phyloP scores from a whole-genome alignment of 345 rosid species.

The Aurinia saxatilis region DNA sequence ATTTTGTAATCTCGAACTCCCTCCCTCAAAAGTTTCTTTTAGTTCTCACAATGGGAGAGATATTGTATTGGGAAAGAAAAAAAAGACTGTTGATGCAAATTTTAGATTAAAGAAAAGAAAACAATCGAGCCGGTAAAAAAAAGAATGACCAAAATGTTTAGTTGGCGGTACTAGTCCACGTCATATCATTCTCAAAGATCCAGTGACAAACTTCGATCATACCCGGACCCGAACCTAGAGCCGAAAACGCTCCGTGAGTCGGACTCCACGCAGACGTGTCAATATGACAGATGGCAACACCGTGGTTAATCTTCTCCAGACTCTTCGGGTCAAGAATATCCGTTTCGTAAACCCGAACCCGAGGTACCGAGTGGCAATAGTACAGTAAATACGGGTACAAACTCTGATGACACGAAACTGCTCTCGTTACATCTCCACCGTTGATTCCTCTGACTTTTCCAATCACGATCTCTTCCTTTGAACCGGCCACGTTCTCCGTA shows the following conservation, averaged over 20 bases:
- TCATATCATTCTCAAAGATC: slow-evolving; percentile 88
- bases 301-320: slow-evolving; percentile 52
- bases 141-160: background rate
- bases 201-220: slow-evolving; percentile 82
- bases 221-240: slow-evolving; percentile 74
- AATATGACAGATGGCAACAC: slow-evolving; percentile 78
- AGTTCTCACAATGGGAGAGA: too few species aligned
- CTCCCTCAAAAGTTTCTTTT: too few species aligned
- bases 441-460: slow-evolving; percentile 56
- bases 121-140: background rate
- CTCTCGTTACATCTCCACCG: slow-evolving; percentile 59
- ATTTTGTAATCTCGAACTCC: too few species aligned
- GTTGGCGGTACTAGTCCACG: slow-evolving; percentile 46
- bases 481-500: slow-evolving; percentile 51
- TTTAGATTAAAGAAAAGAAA: background rate
- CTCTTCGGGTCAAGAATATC: slow-evolving; percentile 51
- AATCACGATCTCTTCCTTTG: slow-evolving; percentile 43
- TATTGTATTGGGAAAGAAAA: background rate
- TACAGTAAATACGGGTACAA: slow-evolving; percentile 72
- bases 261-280: slow-evolving; percentile 83
- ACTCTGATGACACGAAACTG: slow-evolving; percentile 89
- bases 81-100: background rate
- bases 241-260: slow-evolving; percentile 66
- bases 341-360: slow-evolving; percentile 74
- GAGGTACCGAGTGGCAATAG: slow-evolving; percentile 90